phyloP scores from a whole-genome alignment of 2,329 filamentous ascomycete genomes.

The Pseudocercospora cruenta region DNA sequence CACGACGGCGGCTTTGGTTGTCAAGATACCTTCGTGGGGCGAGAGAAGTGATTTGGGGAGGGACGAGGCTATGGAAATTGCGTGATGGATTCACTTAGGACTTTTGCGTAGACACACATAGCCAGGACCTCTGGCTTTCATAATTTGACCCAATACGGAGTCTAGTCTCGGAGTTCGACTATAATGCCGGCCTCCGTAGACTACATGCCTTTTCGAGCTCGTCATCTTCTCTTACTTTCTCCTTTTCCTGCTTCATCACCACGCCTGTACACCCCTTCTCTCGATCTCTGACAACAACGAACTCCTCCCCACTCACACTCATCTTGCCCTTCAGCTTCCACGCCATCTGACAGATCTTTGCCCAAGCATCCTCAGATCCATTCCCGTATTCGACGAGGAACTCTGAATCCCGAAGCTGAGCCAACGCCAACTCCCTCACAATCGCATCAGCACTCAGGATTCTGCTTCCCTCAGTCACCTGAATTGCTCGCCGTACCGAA shows the following conservation, averaged over 20 bases:
- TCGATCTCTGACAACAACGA: not conserved
- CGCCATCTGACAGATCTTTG: not conserved
- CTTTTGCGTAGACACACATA: too few relatives aligned
- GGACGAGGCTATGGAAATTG: too few relatives aligned
- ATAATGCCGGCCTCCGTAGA: too few relatives aligned
- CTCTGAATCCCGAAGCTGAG: not conserved
- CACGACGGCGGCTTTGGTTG: slow-evolving; percentile 25
- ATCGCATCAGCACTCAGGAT: not conserved
- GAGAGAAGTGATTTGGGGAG: not conserved
- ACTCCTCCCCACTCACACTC: not conserved
- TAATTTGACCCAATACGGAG: too few relatives aligned
- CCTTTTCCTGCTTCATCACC: not conserved
- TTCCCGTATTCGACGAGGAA: not conserved
- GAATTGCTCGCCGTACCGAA: not conserved
- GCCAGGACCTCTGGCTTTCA: too few relatives aligned
- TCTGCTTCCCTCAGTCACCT: not conserved
- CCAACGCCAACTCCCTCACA: not conserved
- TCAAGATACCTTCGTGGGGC: slow-evolving; percentile 18
- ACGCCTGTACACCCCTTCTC: not conserved
- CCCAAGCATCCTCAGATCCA: not conserved
- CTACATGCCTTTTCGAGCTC: too few relatives aligned
- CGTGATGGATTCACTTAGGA: too few relatives aligned
- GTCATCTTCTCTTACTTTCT: too few relatives aligned
- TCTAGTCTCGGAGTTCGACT: too few relatives aligned
- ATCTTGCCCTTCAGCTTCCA: not conserved